Percentiles rank a stretch among this genome's conserved stretches.
phyloP scores from a whole-genome alignment of 2,329 filamentous ascomycete genomes.

The Ascocoryne sarcoides region DNA sequence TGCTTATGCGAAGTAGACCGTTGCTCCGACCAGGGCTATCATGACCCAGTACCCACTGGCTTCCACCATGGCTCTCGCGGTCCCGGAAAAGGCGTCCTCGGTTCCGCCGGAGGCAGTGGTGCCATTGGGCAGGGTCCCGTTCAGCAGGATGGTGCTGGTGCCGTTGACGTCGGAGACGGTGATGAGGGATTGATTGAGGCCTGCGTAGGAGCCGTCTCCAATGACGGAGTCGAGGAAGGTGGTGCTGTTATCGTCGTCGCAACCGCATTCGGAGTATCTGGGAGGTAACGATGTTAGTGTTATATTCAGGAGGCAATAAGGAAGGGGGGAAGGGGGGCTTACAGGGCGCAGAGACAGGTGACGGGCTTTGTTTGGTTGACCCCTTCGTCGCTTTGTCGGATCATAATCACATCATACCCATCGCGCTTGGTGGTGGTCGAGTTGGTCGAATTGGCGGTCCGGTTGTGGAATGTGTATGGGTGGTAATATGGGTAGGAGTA shows the following conservation, averaged over 20 bases:
- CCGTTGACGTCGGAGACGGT: constrained; percentile 55
- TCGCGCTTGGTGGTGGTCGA: constrained; percentile 31
- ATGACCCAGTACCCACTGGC: constrained; percentile 24
- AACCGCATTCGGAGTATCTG: constrained; percentile 47
- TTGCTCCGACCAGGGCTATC: constrained; percentile 21
- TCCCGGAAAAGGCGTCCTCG: constrained; percentile 32
- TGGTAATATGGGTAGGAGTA: constrained; percentile 52
- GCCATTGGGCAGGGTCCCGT: constrained; percentile 65
- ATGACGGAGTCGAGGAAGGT: constrained; percentile 53
- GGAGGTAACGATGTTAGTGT: background rate
- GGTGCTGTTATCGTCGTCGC: constrained; percentile 57
- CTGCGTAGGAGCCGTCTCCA: constrained; percentile 52
- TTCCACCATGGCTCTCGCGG: constrained; percentile 6
- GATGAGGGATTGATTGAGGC: constrained; percentile 53
- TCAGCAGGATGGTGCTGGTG: constrained; percentile 57
- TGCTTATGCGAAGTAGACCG: constrained; percentile 5
- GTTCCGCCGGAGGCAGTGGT: constrained; percentile 45
- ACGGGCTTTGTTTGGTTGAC: constrained; percentile 52
- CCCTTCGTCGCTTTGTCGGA: constrained; percentile 23
- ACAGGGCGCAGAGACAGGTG: constrained; percentile 48
- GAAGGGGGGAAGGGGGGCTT: background rate
- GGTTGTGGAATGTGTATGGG: constrained; percentile 45
- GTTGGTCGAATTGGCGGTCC: constrained; percentile 23
- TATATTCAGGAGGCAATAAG: background rate
- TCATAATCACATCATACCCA: constrained; percentile 2